Evolutionary conservation across 2,329 filamentous ascomycete genomes (phyloP).

Genomic region (Keithomyces neogunnii): DNA sequence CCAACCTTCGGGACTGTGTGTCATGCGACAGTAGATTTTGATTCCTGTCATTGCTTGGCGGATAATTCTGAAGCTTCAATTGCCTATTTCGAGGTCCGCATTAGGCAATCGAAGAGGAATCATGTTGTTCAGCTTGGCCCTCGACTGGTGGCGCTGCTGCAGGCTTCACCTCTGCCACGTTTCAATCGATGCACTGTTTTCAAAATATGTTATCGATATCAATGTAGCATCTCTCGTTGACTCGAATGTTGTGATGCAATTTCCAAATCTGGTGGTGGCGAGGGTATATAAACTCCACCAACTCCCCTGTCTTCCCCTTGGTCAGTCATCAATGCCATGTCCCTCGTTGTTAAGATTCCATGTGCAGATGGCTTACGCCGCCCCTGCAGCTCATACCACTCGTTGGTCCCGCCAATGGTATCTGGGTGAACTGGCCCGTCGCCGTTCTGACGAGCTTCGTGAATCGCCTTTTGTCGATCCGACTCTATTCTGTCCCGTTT

Average conservation of each 20-base stretch:
- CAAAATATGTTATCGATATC: no score
- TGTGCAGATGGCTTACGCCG: background rate
- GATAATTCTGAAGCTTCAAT: no score
- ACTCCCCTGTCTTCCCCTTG: background rate
- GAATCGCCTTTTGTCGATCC: background rate
- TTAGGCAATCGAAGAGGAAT: no score
- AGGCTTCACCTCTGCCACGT: no score
- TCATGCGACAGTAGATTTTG: no score
- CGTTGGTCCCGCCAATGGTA: background rate
- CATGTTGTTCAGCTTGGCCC: no score
- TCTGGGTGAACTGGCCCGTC: background rate
- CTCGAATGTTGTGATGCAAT: background rate
- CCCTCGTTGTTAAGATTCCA: background rate
- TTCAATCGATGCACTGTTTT: no score
- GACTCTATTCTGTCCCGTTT: conserved; percentile 7
- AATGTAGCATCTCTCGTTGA: background rate
- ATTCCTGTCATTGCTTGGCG: no score
- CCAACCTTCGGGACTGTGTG: no score
- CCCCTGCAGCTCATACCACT: background rate
- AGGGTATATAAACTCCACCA: background rate
- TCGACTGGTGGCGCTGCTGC: no score
- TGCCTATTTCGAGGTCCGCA: no score
- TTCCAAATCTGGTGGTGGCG: background rate
- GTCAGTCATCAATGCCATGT: background rate
- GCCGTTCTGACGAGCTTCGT: background rate